Evolutionary conservation across 495 filamentous ascomycete species (phyloP), one percentile per base, ranked within the genome.

Genomic region (Penicillium bovifimosum): DNA sequence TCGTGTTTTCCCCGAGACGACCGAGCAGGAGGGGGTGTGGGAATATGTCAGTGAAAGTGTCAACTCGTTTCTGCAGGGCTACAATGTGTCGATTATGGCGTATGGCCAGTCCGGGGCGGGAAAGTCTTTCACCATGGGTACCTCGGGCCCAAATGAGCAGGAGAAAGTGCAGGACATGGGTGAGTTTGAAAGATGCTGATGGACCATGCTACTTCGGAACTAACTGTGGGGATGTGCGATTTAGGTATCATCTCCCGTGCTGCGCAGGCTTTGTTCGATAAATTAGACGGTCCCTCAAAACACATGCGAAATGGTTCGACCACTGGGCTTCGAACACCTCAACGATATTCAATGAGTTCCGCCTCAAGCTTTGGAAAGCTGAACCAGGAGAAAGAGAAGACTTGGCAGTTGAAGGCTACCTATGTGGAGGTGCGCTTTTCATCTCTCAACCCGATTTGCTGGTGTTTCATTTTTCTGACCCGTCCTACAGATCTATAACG

Each of bases 101-200:
- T 99, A 99, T 61, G 93, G 93, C 59, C 93, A 99, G 75, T 99
- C 93, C n/a, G 93, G 93, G 33, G 90, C 93, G n/a, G 93, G 93
- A 61, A 99, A 99, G 72, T 99, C 93, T 1, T 97, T 96, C 66
- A 99, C 93, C 0, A 99, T 99, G 93, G 93, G 93, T 35, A 99
- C 93, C 1, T 87, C 93, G 3, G 90, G 91, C 3, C 91, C 95
- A 7, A 71, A 65, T 16, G 92, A 96, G 62, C 88, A 96, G 62
- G 77, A 74, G n/a, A 76, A 91, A 60, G 47, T 78, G 40, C 78
- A 86, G 10, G 70, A 82, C 0, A 95, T 91, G 88, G 92, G 91
- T 95, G 76, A 51, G 63, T 67, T 45, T 39, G n/a, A 40, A 41
- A 42, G 1, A 10, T 24, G 17, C 6, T 41, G 27, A n/a, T 35